Evolutionary conservation across 2,329 filamentous ascomycete species (phyloP).

Genomic region (Penicillium sclerotigenum): DNA sequence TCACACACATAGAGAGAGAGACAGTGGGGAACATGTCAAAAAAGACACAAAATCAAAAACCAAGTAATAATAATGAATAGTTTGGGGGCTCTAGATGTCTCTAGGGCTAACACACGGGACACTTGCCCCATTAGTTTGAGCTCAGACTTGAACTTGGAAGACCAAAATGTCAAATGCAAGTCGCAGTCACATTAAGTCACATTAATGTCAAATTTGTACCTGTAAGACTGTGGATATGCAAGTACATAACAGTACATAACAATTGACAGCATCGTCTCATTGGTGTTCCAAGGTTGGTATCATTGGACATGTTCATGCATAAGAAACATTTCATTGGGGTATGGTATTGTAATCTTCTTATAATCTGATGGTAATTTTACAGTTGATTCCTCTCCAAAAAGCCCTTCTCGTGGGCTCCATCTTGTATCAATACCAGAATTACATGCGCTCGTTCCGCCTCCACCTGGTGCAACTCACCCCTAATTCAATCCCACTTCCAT

Average conservation of each 20-base stretch:
- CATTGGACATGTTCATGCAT: not conserved
- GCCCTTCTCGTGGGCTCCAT: not conserved
- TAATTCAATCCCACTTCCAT: conserved; percentile 10
- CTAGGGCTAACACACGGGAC: not conserved
- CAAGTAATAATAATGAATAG: not conserved
- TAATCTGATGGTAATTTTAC: too few relatives aligned
- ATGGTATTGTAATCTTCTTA: not conserved
- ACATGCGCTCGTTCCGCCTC: conserved; percentile 3
- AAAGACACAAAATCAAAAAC: not conserved
- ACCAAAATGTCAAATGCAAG: not conserved
- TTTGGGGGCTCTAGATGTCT: not conserved
- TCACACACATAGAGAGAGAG: conserved; percentile 1
- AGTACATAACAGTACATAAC: not conserved
- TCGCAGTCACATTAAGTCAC: not conserved
- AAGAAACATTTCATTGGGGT: not conserved
- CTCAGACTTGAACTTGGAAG: not conserved
- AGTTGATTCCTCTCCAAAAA: not conserved
- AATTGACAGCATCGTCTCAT: not conserved
- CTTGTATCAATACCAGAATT: conserved; percentile 4
- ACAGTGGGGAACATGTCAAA: not conserved
- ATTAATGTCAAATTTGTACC: not conserved
- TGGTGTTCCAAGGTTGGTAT: not conserved
- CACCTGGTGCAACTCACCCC: conserved; percentile 4
- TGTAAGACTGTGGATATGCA: conserved; percentile 1
- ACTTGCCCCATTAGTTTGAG: not conserved